Conservation (phyloP, 2,329 filamentous ascomycete genomes). For the Nothophoma quercina region DNA sequence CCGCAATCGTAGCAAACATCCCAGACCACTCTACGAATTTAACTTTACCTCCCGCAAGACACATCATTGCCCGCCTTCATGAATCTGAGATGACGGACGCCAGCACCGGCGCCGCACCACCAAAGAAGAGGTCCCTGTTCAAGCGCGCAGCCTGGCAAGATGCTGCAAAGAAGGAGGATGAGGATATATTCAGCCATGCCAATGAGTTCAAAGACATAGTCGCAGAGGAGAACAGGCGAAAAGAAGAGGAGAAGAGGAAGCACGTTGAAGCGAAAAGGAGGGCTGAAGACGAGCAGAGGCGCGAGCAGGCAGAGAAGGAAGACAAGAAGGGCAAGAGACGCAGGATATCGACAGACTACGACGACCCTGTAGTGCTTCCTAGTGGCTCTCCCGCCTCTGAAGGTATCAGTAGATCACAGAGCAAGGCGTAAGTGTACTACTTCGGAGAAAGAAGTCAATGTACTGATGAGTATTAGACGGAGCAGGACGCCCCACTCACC, state of each 20-base stretch:
- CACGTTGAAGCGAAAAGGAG: constrained; percentile 32
- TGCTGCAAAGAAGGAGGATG: constrained; percentile 45
- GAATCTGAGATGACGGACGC: constrained; percentile 36
- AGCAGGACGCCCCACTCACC: constrained; percentile 38
- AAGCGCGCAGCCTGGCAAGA: constrained; percentile 62
- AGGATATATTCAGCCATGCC: constrained; percentile 55
- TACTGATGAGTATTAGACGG: constrained; percentile 25
- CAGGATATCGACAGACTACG: constrained; percentile 31
- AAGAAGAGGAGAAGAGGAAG: constrained; percentile 37
- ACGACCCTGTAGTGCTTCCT: constrained; percentile 13
- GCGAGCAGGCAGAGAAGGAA: constrained; percentile 30
- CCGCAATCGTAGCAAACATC: constrained; percentile 3
- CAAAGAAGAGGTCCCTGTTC: constrained; percentile 61
- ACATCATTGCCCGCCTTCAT: constrained; percentile 14
- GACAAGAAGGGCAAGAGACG: constrained; percentile 21
- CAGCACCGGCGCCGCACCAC: constrained; percentile 28
- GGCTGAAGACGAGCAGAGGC: constrained; percentile 37
- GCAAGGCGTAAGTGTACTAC: constrained; percentile 30
- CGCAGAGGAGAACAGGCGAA: constrained; percentile 46
- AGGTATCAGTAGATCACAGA: constrained; percentile 12
- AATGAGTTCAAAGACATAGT: constrained; percentile 50
- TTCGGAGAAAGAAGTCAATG: neutral
- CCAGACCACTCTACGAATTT: neutral
- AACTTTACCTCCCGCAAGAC: constrained; percentile 1
- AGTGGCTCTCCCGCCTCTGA: constrained; percentile 21